These are phyloP conservation scores for Sarcodon aspratus DNA, from an alignment of 768 basidiomycete species.

Conservation along the genomic window DNA sequence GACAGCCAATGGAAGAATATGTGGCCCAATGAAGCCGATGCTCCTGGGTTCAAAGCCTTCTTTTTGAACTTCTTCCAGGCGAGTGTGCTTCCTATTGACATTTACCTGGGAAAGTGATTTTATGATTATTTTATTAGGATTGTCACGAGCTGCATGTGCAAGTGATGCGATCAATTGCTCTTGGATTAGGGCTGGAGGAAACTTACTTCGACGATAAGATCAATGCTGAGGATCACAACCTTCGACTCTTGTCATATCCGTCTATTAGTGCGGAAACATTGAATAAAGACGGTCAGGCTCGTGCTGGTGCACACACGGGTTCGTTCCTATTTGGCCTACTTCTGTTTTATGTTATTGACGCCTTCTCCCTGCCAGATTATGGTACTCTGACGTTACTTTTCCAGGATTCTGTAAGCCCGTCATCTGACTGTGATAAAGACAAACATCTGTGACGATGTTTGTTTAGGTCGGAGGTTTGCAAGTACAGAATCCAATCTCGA, in stretches of 20 bases:
- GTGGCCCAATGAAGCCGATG: constrained; percentile 60
- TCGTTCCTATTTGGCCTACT: background rate
- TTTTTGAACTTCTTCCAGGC: constrained; percentile 68
- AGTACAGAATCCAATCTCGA: constrained; percentile 72
- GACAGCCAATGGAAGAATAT: constrained; percentile 67
- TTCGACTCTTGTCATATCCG: constrained; percentile 75
- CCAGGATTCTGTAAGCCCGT: constrained; percentile 49
- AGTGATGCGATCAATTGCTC: constrained; percentile 80
- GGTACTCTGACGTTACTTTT: constrained; percentile 76
- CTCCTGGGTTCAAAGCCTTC: constrained; percentile 55
- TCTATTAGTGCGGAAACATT: constrained; percentile 52
- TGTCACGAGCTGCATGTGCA: constrained; percentile 67
- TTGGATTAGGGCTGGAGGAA: constrained; percentile 67
- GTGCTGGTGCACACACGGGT: constrained; percentile 80
- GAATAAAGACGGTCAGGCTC: constrained; percentile 53
- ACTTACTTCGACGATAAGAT: constrained; percentile 67
- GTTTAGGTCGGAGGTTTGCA: constrained; percentile 67
- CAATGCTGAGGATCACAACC: constrained; percentile 68
- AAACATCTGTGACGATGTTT: background rate
- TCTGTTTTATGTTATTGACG: too few relatives aligned
- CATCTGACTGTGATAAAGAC: background rate
- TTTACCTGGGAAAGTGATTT: too few relatives aligned
- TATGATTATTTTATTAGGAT: constrained; percentile 25
- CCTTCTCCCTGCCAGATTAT: constrained; percentile 36
- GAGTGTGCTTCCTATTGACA: constrained; percentile 16